Conservation (phyloP, 345 rosid species). For the Turritis glabra region DNA sequence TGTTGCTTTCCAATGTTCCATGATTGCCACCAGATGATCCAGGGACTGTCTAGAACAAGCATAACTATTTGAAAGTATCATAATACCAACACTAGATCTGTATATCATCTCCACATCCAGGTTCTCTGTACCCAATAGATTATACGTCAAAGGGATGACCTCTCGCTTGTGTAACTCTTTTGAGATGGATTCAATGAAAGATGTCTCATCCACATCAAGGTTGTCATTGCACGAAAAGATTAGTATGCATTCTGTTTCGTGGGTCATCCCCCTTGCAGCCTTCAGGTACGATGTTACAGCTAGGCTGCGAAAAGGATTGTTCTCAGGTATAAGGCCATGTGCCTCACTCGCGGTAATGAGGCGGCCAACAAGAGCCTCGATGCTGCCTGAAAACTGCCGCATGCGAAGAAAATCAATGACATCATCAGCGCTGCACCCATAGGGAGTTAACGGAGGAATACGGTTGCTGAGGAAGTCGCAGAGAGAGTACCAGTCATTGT, state of each 20-base stretch:
- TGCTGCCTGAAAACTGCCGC: neutral
- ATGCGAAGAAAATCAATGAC: conserved; percentile 11
- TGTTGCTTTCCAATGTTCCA: conserved; percentile 12
- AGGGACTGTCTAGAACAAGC: neutral
- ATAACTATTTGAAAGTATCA: conserved; percentile 3
- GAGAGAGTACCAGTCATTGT: conserved; percentile 64
- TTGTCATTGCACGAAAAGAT: conserved; percentile 4
- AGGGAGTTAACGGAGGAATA: neutral
- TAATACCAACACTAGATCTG: conserved; percentile 24
- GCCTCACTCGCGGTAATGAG: neutral
- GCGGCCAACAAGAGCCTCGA: neutral
- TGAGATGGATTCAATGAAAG: neutral
- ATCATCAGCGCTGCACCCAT: neutral
- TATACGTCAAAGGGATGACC: conserved; percentile 24
- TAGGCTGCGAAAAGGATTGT: conserved; percentile 6
- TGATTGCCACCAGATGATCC: conserved; percentile 13
- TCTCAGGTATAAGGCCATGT: accelerated
- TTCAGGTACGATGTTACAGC: neutral
- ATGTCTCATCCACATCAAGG: conserved; percentile 16
- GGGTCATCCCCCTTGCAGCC: neutral
- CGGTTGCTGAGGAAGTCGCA: conserved; percentile 48
- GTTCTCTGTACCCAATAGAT: neutral
- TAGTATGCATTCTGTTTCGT: neutral
- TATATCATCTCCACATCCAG: neutral
- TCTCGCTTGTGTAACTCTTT: neutral